phyloP scores from a whole-genome alignment of 2,329 filamentous ascomycete genomes.

The Grosmannia clavigera region DNA sequence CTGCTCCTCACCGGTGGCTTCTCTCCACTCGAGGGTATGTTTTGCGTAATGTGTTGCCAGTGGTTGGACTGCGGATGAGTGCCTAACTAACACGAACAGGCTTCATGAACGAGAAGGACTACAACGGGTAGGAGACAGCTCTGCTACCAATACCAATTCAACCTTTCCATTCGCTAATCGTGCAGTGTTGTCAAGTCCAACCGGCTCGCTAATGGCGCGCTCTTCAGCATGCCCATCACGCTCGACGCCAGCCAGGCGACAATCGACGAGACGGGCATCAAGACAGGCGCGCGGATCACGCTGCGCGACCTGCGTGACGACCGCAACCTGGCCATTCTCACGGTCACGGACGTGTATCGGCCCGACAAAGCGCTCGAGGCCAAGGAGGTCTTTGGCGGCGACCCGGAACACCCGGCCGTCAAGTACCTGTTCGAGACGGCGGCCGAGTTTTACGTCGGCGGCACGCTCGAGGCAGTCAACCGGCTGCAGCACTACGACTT shows the following conservation, averaged over 20 bases:
- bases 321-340: slow-evolving; percentile 89
- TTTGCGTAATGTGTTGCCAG: slow-evolving; percentile 29
- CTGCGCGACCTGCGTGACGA: slow-evolving; percentile 95
- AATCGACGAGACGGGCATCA: slow-evolving; percentile 63
- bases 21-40: slow-evolving; percentile 86
- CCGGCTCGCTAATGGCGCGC: slow-evolving; percentile 74
- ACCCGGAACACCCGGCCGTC: slow-evolving; percentile 83
- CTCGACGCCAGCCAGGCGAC: slow-evolving; percentile 69
- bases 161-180: too few species aligned
- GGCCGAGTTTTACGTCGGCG: slow-evolving; percentile 84
- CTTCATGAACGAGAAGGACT: slow-evolving; percentile 96
- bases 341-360: slow-evolving; percentile 86
- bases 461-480: slow-evolving; percentile 91
- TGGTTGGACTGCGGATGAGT: neutral
- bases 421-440: slow-evolving; percentile 75
- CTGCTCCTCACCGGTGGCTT: slow-evolving; percentile 96
- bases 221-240: slow-evolving; percentile 96
- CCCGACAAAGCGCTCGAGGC: slow-evolving; percentile 88
- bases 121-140: slow-evolving; percentile 56
- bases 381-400: slow-evolving; percentile 84
- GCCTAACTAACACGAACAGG: slow-evolving; percentile 34
- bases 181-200: slow-evolving; percentile 77
- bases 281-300: slow-evolving; percentile 70
- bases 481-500: slow-evolving; percentile 98
- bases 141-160: too few species aligned